phyloP scores from a whole-genome alignment of 2,329 filamentous ascomycete genomes.

The Magnaporthiopsis incrustans region DNA sequence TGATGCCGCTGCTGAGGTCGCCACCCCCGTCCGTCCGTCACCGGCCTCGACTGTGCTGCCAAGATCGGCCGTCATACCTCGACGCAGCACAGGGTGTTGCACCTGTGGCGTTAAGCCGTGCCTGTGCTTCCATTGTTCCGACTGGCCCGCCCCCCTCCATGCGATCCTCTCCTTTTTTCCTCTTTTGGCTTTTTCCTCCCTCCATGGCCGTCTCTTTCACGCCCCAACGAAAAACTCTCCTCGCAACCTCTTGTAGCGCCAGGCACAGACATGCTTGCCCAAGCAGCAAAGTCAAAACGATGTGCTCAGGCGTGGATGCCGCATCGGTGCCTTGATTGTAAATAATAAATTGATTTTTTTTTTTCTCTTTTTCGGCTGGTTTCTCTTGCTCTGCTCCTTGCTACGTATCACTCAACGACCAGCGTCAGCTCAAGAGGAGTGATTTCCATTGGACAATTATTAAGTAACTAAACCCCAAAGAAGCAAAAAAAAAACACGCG shows the following conservation, averaged over 20 bases:
- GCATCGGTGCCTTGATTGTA: not conserved
- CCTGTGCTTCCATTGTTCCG: not conserved
- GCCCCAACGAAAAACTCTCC: not conserved
- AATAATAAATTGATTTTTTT: not conserved
- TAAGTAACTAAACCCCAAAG: not conserved
- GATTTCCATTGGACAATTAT: not conserved
- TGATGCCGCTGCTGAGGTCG: too few relatives aligned
- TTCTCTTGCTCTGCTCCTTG: not conserved
- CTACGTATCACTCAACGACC: not conserved
- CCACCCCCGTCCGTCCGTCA: not conserved
- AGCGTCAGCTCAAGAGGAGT: not conserved
- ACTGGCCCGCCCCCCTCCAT: not conserved
- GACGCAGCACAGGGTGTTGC: not conserved
- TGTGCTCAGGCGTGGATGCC: too few relatives aligned
- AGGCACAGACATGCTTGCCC: too few relatives aligned
- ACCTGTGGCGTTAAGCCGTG: not conserved
- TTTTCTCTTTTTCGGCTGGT: too few relatives aligned
- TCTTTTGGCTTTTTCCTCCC: constrained; percentile 12
- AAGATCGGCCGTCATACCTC: not conserved
- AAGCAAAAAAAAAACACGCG: not conserved
- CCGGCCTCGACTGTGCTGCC: not conserved
- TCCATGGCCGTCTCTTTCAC: constrained; percentile 16
- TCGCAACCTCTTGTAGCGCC: too few relatives aligned
- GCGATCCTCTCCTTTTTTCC: not conserved
- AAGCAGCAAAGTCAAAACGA: too few relatives aligned